Evolutionary conservation across 164 flowering plant genomes (phyloP).

Genomic region (Euptelea pleiosperma): DNA sequence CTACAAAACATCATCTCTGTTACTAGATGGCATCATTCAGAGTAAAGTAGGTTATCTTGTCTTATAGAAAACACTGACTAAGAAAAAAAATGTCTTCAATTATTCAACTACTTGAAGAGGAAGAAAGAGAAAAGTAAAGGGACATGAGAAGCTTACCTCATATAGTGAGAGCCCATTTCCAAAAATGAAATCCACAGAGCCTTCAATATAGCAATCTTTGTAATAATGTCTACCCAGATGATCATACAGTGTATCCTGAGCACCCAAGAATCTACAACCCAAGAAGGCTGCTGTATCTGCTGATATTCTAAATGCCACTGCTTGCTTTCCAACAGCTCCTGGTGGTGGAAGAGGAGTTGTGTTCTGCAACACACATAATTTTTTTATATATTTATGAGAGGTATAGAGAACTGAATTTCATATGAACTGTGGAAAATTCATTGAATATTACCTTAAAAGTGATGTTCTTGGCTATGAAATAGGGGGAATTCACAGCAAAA

Average conservation of each 20-base stretch:
- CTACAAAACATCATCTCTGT: no score
- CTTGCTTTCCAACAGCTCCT: conserved; percentile 87
- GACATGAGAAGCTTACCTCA: conserved; percentile 49
- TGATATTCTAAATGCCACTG: conserved; percentile 92
- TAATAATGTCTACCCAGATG: conserved; percentile 93
- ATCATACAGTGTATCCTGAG: conserved; percentile 94
- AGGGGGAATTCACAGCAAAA: conserved; percentile 86
- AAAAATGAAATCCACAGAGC: conserved; percentile 95
- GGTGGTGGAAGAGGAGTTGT: conserved; percentile 83
- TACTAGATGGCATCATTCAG: no score
- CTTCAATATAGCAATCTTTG: conserved; percentile 97
- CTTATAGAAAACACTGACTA: no score
- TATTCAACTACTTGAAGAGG: no score
- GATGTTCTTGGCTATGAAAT: conserved; percentile 91
- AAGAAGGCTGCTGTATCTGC: conserved; percentile 87
- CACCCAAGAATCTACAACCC: conserved; percentile 90
- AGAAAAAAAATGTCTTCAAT: no score
- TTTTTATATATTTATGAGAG: not conserved
- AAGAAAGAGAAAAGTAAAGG: not conserved
- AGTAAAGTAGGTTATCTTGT: no score
- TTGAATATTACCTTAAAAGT: conserved; percentile 75
- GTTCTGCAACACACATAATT: conserved; percentile 46
- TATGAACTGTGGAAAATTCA: not conserved
- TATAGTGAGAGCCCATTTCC: conserved; percentile 89
- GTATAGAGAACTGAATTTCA: not conserved